Evolutionary conservation across 495 filamentous ascomycete genomes (phyloP).

Genomic region (Trichoderma reesei): DNA sequence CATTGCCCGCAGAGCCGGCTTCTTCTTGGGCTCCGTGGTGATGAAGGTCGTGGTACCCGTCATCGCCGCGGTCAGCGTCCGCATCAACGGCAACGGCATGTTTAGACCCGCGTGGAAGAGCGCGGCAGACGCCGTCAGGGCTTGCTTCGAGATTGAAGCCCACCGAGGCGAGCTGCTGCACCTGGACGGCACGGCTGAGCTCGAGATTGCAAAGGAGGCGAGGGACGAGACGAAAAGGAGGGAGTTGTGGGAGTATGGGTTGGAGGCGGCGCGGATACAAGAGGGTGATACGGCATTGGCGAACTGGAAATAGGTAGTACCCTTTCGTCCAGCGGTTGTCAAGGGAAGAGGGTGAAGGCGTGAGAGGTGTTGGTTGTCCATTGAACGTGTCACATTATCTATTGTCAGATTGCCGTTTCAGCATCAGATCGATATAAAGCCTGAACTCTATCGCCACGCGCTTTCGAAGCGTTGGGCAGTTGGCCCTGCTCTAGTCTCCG

Average conservation of each 20-base stretch:
- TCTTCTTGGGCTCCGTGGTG: constrained; percentile 13
- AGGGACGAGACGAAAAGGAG: constrained; percentile 28
- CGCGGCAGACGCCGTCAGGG: constrained; percentile 30
- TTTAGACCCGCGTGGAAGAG: constrained; percentile 35
- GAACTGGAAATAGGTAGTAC: constrained; percentile 23
- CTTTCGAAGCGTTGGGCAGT: too few species aligned
- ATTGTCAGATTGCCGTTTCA: too few species aligned
- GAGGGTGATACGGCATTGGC: constrained; percentile 27
- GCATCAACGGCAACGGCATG: constrained; percentile 19
- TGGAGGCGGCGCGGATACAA: constrained; percentile 24
- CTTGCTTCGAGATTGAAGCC: constrained; percentile 24
- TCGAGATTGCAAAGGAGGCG: constrained; percentile 22
- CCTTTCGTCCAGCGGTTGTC: neutral
- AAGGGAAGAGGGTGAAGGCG: neutral
- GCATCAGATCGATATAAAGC: too few species aligned
- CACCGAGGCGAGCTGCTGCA: constrained; percentile 25
- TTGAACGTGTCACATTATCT: too few species aligned
- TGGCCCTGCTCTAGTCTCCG: too few species aligned
- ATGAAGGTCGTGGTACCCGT: constrained; percentile 13
- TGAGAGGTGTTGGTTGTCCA: too few species aligned
- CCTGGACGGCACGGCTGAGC: constrained; percentile 20
- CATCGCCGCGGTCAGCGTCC: constrained; percentile 15
- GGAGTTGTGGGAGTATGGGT: constrained; percentile 25
- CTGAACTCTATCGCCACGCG: too few species aligned
- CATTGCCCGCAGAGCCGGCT: constrained; percentile 19